Base-by-base conservation (phyloP, 2,329 filamentous ascomycete species). In the Tricladium varicosporioides region DNA sequence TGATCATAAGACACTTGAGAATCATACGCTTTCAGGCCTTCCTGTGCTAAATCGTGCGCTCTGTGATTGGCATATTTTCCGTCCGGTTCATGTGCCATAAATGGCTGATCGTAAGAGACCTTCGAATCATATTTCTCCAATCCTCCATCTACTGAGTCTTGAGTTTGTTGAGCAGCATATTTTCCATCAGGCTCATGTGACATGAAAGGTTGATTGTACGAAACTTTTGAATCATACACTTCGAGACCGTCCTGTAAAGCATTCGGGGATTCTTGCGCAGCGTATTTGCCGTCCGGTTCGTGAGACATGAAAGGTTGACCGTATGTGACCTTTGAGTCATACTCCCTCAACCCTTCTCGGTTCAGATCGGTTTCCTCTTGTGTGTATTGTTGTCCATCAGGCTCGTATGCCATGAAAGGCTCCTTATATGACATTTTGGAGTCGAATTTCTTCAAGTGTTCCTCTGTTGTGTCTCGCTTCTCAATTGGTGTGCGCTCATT, bases 11-110 rank as follows among this genome's bases (percentile, higher is more conserved):
- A 43, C 10, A 52, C n/a, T 18, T 16, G 44, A 13, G 76, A 72
- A 1, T 74, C 69, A 52, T 77, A 78, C 1, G 72, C 63, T 57
- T 72, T 70, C 5, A 72, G 70, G 14, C 70, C 58, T 43, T 73
- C 70, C 56, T 71, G 72, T 2, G 65, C 64, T 1, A 68, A 70
- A 48, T 66, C 61, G 15, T 67, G 59, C 11, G 66, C 22, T 5
- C 55, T 51, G 22, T 51, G 18, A 10, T 14, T 19, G 5, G 49
- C 33, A 10, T 40, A 63, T 36, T 74, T 71, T 40, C 76, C 77
- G 60, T 79, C 71, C 0, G 70, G 71, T 56, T 75, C 72, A n/a
- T 74, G 65, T 15, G 65, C 57, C 36, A 62, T 62, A 16, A 70
- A 63, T 0, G 74, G 71, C 16, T 70, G 69, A 63, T 77, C 49